These are phyloP conservation scores for Monosporascus sp. DNA, from an alignment of 2,329 filamentous ascomycete genomes.

Conservation along the genomic window DNA sequence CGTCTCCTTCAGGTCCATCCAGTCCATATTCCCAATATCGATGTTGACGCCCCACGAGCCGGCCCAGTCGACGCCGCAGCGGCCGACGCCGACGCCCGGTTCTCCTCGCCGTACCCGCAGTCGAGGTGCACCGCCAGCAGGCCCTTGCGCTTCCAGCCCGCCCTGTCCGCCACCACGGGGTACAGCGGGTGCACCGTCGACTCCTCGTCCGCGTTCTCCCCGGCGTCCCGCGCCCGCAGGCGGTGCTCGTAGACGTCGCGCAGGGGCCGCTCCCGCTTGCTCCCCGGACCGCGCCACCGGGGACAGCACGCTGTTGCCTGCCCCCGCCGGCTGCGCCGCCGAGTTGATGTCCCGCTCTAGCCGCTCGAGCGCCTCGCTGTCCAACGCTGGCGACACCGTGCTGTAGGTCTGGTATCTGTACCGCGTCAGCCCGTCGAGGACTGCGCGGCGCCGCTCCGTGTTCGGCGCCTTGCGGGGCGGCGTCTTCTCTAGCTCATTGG, in stretches of 20 bases:
- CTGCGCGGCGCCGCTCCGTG: neutral
- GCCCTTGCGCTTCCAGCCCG: neutral
- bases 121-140: neutral
- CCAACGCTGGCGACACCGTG: neutral
- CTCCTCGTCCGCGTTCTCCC: neutral
- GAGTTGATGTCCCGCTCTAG: neutral
- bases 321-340: neutral
- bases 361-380: neutral
- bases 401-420: neutral
- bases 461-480: neutral
- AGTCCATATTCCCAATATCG: neutral
- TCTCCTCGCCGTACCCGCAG: neutral
- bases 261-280: neutral
- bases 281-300: neutral
- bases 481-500: neutral
- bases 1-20: neutral
- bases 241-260: neutral
- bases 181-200: neutral
- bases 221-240: neutral
- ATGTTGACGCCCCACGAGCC: neutral
- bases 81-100: neutral
- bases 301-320: neutral
- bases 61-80: neutral
- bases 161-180: neutral
- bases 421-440: neutral